These are phyloP conservation scores for Tricholoma matsutake DNA, from an alignment of 768 basidiomycete species.

Conservation along the genomic window DNA sequence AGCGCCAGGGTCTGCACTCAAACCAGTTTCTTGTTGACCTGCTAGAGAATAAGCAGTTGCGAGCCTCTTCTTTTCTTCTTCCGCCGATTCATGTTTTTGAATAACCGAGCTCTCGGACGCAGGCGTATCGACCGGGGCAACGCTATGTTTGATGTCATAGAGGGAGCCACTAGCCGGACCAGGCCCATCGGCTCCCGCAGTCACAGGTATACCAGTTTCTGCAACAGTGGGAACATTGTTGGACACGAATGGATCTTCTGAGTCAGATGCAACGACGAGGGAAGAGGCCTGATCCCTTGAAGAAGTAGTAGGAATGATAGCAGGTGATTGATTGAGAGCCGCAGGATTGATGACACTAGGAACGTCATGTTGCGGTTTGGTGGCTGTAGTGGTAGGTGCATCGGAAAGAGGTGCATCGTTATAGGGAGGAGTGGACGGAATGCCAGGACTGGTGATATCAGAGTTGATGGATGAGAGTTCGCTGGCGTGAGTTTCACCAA, in stretches of 20 bases:
- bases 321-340: conserved; percentile 16
- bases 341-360: conserved; percentile 24
- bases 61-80: conserved; percentile 67
- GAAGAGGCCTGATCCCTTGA: conserved; percentile 9
- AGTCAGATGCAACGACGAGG: conserved; percentile 26
- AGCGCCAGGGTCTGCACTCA: conserved; percentile 10
- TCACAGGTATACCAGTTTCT: conserved; percentile 73
- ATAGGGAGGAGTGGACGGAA: conserved; percentile 44
- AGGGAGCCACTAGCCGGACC: conserved; percentile 67
- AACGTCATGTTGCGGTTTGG: conserved; percentile 15
- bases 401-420: conserved; percentile 17
- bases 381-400: conserved; percentile 13
- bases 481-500: conserved; percentile 78
- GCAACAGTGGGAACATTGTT: conserved; percentile 59
- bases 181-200: conserved; percentile 55
- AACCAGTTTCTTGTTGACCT: conserved; percentile 1
- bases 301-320: conserved; percentile 30
- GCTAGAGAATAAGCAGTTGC: conserved; percentile 35
- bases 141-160: conserved; percentile 40
- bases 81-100: conserved; percentile 41
- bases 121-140: conserved; percentile 18
- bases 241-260: conserved; percentile 23
- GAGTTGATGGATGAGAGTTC: conserved; percentile 62
- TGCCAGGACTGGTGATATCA: conserved; percentile 28
- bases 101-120: conserved; percentile 20